Evolutionary conservation across 768 basidiomycete species (phyloP).

Genomic region (Amanita jacksonii): DNA sequence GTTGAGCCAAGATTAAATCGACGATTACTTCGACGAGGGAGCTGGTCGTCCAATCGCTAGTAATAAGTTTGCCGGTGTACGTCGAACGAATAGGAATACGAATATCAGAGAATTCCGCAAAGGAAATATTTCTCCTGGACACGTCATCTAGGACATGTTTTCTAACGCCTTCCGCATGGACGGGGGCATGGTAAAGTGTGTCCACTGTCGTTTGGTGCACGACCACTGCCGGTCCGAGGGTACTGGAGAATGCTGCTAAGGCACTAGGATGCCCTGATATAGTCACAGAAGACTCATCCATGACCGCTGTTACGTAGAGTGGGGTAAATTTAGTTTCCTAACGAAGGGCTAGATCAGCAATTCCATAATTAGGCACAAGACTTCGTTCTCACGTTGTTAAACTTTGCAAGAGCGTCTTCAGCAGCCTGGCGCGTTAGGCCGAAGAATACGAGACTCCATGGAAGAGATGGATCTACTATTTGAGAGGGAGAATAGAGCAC

Average conservation of each 20-base stretch:
- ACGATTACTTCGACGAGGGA: constrained; percentile 34
- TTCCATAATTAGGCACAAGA: background rate
- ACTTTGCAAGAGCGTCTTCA: constrained; percentile 14
- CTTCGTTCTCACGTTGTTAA: constrained; percentile 16
- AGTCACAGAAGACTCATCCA: constrained; percentile 38
- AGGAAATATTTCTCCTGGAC: constrained; percentile 31
- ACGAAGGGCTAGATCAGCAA: background rate
- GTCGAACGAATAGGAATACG: constrained; percentile 39
- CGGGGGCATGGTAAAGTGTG: constrained; percentile 42
- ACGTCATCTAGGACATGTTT: constrained; percentile 36
- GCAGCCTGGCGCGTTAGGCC: constrained; percentile 17
- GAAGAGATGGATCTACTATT: constrained; percentile 21
- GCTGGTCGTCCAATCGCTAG: constrained; percentile 13
- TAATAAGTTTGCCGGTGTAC: constrained; percentile 28
- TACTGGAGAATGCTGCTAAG: constrained; percentile 32
- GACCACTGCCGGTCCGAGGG: constrained; percentile 23
- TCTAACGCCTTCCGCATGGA: constrained; percentile 23
- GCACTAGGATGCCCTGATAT: constrained; percentile 49
- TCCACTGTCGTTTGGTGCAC: constrained; percentile 37
- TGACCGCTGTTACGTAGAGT: constrained; percentile 42
- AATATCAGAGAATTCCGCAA: constrained; percentile 41
- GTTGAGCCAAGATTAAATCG: constrained; percentile 40
- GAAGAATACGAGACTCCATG: constrained; percentile 39
- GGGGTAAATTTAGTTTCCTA: constrained; percentile 9
- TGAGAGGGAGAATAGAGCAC: constrained; percentile 16